A percentile compares a stretch with the other conserved stretches of the same genome.
Conservation (phyloP, 495 filamentous ascomycete genomes). For the Viridothelium virens region DNA sequence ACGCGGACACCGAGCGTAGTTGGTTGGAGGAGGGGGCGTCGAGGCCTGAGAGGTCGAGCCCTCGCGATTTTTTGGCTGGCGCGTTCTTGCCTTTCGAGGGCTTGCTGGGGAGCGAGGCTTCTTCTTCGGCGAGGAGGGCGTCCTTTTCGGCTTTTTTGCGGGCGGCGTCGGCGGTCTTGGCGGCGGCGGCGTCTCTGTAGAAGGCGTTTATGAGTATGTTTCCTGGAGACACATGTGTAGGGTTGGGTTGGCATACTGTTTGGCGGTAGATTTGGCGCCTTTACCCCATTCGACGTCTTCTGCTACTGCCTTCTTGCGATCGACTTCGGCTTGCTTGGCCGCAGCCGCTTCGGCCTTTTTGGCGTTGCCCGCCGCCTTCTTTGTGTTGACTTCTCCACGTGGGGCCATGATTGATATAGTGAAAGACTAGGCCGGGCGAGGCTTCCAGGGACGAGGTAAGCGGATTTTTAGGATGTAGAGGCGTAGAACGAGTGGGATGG, state of each 20-base stretch:
- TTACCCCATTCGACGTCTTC: conserved; percentile 79
- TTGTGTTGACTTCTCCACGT: conserved; percentile 47
- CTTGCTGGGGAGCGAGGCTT: conserved; percentile 52
- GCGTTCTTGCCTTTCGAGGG: conserved; percentile 51
- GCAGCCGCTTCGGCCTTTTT: conserved; percentile 85
- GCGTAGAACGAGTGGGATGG: not conserved
- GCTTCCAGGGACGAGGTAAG: not conserved
- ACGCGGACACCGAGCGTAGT: conserved; percentile 58
- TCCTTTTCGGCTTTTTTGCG: conserved; percentile 85
- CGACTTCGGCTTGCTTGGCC: conserved; percentile 61
- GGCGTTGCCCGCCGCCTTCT: conserved; percentile 86
- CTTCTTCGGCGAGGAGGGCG: conserved; percentile 75
- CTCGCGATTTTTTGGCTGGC: conserved; percentile 58
- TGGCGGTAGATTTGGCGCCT: conserved; percentile 76
- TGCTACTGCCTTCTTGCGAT: conserved; percentile 55
- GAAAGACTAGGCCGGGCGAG: too few relatives aligned
- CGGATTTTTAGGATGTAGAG: not conserved
- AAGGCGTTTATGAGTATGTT: conserved; percentile 7
- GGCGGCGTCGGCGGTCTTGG: conserved; percentile 77
- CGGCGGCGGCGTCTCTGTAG: conserved; percentile 68
- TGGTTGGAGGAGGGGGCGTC: conserved; percentile 34
- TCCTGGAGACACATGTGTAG: not conserved
- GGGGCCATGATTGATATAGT: too few relatives aligned
- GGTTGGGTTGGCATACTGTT: conserved; percentile 50
- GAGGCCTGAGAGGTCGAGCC: conserved; percentile 55